Evolutionary conservation across 1,284 basidiomycete species (phyloP), one percentile per base, ranked within the genome.

Genomic region (Naganishia sp.): DNA sequence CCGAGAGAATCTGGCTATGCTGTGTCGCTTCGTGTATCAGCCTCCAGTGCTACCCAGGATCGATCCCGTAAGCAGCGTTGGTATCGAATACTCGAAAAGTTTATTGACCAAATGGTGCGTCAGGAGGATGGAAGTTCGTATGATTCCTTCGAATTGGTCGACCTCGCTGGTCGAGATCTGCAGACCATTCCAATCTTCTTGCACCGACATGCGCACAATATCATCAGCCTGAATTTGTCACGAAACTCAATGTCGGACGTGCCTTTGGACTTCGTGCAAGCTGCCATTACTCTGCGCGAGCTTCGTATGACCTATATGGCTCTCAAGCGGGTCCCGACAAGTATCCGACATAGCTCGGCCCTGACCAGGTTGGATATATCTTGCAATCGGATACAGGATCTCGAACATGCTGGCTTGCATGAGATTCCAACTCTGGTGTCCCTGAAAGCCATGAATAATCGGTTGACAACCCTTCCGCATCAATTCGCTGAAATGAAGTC

Each of bases 161-260:
- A 98, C 76, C 85, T 99, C 50, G 88, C 88, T 0, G 89, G 88
- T 1, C 85, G 88, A 63, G 87, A 91, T 72, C 82, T 99, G 16
- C 89, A 91, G 68, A 91, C 94, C 31, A 90, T 99, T 54, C 96
- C 96, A 2, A 89, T 96, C 72, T 84, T 89, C 69, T 83, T 98
- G 5, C 93, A 99, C 78, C 84, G 87, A 67, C 88, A 93, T 71
- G 93, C 94, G 2, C 87, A 91, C 72, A 86, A 86, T 57, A 94
- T 99, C 74, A 83, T 91, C 72, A 88, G 86, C 59, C 87, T 99
- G 67, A 92, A 93, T 72, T 85, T 99, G 9, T 95, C 94, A 2
- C 87, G 90, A 67, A 99, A 99, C 75, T 94, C 95, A 1, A 93
- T 96, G 86, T 86, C 94, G 63, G 95, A 99, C 77, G 88, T 99